Base-by-base conservation (phyloP, 2,329 filamentous ascomycete species). In the Colletotrichum somersetense region DNA sequence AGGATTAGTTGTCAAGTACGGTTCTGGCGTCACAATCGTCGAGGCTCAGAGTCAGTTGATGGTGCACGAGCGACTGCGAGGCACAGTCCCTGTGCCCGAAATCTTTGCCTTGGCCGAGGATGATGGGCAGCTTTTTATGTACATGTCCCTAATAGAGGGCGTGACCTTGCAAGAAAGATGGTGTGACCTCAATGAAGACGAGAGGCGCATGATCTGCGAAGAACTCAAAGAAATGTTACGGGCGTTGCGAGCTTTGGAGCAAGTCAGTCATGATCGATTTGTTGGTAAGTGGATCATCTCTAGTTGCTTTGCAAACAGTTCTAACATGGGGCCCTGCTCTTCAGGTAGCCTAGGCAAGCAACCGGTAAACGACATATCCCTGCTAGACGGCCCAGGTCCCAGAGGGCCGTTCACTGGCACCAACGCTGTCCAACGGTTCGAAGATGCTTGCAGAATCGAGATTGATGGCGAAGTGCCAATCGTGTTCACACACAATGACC, bases 41-140 rank as follows among this genome's bases (percentile, higher is more conserved):
- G n/a, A 42, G n/a, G 38, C 57, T 30, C 6, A 30, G 38, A 59
- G 40, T 7, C 38, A 44, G 40, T 33, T 30, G 23, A 26, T 59
- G n/a, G 40, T 46, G 40, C 23, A 33, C 6, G 14, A 59, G 57
- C 23, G 16, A 46, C n/a, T 59, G 40, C 57, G 33, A 59, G 38
- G 40, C 14, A 26, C 30, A 26, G 40, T 59, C 5, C 57, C 57
- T 10, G n/a, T 46, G 12, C 38, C 57, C 5, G 38, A 59, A 38
- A 44, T 59, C 57, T 59, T 59, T 46, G 38, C 23, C 57, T 59
- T 14, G 57, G 16, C 16, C 5, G 57, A 59, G 40, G 57, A 42
- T 46, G 6, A 12, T 2, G 23, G 16, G n/a, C 57, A 59, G 40
- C 4, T 12, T 16, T 59, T 46, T 33, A 59, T 59, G 5, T 59